Percentiles rank a stretch among this genome's conserved stretches.
phyloP scores from a whole-genome alignment of 2,329 filamentous ascomycete species.

The Cordyceps javanica region DNA sequence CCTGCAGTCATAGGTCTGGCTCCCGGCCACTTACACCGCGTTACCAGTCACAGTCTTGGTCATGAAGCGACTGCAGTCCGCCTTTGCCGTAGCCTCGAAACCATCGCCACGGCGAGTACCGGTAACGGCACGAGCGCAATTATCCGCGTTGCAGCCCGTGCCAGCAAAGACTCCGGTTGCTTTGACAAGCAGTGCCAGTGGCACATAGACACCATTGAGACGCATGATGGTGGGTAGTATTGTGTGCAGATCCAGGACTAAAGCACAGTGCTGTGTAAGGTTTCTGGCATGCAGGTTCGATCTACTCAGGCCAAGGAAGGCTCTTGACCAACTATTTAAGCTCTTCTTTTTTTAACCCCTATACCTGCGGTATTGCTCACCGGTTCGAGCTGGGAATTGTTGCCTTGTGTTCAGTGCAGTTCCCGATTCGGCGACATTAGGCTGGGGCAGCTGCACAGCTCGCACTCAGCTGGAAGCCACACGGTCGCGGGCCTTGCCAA shows the following conservation, averaged over 20 bases:
- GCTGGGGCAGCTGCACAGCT: background rate
- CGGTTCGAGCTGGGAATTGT: background rate
- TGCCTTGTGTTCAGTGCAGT: background rate
- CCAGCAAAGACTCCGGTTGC: background rate
- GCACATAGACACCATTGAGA: background rate
- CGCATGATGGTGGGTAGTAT: background rate
- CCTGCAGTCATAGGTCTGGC: background rate
- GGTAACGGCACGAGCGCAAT: constrained; percentile 12
- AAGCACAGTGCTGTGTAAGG: no score
- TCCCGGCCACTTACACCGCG: background rate
- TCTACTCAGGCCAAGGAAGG: background rate
- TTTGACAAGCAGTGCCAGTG: background rate
- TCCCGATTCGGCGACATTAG: background rate
- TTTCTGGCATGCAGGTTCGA: background rate
- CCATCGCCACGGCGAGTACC: constrained; percentile 5
- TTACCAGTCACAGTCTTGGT: background rate
- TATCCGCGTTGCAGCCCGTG: background rate
- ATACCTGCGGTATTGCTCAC: background rate
- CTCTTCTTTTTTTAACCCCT: background rate
- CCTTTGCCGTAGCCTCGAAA: background rate
- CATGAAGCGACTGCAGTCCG: constrained; percentile 10
- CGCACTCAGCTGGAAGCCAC: background rate
- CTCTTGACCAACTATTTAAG: background rate
- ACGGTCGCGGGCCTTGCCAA: background rate
- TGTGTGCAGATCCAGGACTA: background rate